A percentile compares a stretch with the other conserved stretches of the same genome.
phyloP scores from a whole-genome alignment of 2,329 filamentous ascomycete species.

The Diaporthe vaccinii region DNA sequence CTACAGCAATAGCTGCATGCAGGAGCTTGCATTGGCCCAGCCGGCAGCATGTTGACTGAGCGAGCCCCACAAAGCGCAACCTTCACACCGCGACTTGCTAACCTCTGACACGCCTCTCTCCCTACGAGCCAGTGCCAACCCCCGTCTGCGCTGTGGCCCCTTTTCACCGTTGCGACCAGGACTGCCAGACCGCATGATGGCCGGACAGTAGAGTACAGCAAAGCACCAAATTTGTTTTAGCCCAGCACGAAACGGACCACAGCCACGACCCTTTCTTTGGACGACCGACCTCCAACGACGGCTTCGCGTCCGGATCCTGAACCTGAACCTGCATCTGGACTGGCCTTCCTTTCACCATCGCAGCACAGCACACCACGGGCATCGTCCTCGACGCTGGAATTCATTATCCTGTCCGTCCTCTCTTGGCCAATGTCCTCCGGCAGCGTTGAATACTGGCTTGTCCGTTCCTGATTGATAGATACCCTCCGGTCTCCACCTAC shows the following conservation, averaged over 20 bases:
- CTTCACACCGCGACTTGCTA: constrained; percentile 38
- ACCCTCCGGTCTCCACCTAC: constrained; percentile 29
- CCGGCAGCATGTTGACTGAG: constrained; percentile 31
- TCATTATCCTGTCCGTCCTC: constrained; percentile 6
- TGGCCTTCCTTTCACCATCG: constrained; percentile 19
- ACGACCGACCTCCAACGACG: constrained; percentile 30
- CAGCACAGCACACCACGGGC: constrained; percentile 14
- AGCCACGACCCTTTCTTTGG: constrained; percentile 31
- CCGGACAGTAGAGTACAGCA: constrained; percentile 35
- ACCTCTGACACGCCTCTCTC: constrained; percentile 33
- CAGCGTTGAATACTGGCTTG: constrained; percentile 37
- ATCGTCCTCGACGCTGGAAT: constrained; percentile 8
- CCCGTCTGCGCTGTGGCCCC: constrained; percentile 38
- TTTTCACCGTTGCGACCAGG: constrained; percentile 35
- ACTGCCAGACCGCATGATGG: constrained; percentile 35
- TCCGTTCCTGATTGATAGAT: constrained; percentile 37
- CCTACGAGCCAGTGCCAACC: constrained; percentile 28
- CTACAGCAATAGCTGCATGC: constrained; percentile 23
- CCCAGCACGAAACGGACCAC: constrained; percentile 21
- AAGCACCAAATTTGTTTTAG: constrained; percentile 38
- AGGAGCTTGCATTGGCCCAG: constrained; percentile 33
- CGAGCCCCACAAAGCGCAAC: constrained; percentile 35
- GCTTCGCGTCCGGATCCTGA: constrained; percentile 29
- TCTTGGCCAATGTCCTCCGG: constrained; percentile 33
- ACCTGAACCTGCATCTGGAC: constrained; percentile 29